Base-by-base conservation (phyloP, 768 basidiomycete genomes). In the Hygrophorus pudorinus region DNA sequence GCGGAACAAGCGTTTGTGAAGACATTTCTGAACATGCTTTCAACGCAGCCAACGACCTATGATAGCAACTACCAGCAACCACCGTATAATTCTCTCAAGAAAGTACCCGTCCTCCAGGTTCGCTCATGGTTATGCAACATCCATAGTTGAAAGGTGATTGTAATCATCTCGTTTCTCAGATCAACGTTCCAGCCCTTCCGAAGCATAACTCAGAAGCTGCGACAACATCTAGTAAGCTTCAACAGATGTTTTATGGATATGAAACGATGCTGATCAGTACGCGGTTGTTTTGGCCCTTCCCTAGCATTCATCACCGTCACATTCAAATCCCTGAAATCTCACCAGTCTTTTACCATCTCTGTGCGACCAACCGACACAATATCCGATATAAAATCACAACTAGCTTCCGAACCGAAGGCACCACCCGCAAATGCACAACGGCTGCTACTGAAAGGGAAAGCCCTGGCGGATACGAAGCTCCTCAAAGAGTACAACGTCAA, bases 381-480 rank as follows among this genome's bases (percentile, higher is more conserved):
- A 63, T 64, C 75, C 33, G 60, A 78, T 36, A 78, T 97, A 60
- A 99, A 98, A 62, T 56, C 71, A 2, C 78, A 78, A 49, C 78
- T 98, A 46, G 75, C 82, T 11, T 57, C 76, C 1, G 68, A 80
- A 52, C 66, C 78, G 21, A 65, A 67, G 39, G 87, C 88, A 0
- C 92, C 92, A 0, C 76, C 84, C 7, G 75, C 80, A 36, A 81
- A 89, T 57, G 70, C 74, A 24, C 93, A 96, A 61, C 72, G 96
- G 2, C 75, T 97, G 12, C 69, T 99, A 9, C 70, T 96, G 42
- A 97, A 93, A 64, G 96, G 96, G 45, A 99, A 99, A 61, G 91
- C 85, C 0, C 75, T 98, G 50, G 80, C 79, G 12, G 94, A 97
- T 67, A 66, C 66, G 18, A 94, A 93, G 59, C 76, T 99, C 8